Base-by-base conservation (phyloP, 2,329 filamentous ascomycete species). In the Monilinia vaccinii-corymbosi region DNA sequence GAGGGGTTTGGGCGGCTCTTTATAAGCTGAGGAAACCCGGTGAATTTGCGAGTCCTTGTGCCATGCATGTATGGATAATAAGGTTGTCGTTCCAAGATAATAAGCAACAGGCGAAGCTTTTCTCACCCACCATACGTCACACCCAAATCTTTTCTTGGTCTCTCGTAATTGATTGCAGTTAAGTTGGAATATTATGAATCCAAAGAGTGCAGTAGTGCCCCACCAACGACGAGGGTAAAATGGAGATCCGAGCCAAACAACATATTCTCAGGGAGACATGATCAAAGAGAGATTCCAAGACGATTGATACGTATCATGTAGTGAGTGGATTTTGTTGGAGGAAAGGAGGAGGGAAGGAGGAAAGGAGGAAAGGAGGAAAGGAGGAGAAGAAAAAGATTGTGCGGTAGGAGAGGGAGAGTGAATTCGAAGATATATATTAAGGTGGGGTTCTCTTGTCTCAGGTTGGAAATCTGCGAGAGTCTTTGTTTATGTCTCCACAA, bases 381-480 rank as follows among this genome's bases (percentile, higher is more conserved):
- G 32, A 28, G 6, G 25, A 14, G 9, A 6, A 11, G 14, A 36
- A 36, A 10, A 18, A 53, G 18, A 25, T 44, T 14, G 38, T 9
- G 38, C 32, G 18, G 13, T 32, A 53, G 51, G 25, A 44, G 16
- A 32, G 25, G 40, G 25, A 28, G 25, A 32, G 18, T 21, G 25
- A 53, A 10, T 25, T 58, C 36, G 46, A 21, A 36, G 55, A n/a
- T n/a, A n/a, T n/a, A n/a, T n/a, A n/a, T n/a, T n/a, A n/a, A n/a
- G n/a, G n/a, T 32, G 51, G 50, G 52, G 46, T 58, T 46, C 31
- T 46, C 40, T 53, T 61, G n/a, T 58, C 51, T 49, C 34, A 46
- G 42, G 46, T 47, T 51, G 38, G 48, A 57, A 36, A 57, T 57
- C 55, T 45, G 56, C 46, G 46, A 38, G 16, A 40, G 38, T 16